Conservation (phyloP, 169 alveolate species). For the Neospora caninum region DNA sequence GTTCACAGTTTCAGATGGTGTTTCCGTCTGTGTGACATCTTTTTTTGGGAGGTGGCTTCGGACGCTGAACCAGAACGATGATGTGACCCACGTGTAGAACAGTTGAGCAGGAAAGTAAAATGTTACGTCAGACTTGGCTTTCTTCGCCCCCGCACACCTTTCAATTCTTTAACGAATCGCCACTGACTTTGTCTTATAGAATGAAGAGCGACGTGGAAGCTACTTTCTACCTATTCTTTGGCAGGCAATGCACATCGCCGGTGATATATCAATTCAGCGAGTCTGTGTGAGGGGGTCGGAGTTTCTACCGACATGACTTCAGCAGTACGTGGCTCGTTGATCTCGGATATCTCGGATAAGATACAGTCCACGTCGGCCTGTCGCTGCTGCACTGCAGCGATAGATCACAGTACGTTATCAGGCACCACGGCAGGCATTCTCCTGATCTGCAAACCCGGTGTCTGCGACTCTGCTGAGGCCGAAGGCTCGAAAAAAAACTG, state of each 20-base stretch:
- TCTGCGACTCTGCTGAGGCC: background rate
- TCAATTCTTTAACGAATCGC: too few species aligned
- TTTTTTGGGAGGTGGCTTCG: too few species aligned
- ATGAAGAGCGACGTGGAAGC: background rate
- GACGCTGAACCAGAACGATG: background rate
- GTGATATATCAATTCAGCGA: background rate
- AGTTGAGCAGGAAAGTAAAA: background rate
- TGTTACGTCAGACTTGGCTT: background rate
- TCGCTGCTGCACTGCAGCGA: constrained; percentile 3
- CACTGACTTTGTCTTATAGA: background rate
- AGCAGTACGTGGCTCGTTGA: constrained; percentile 11
- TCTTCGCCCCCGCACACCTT: background rate
- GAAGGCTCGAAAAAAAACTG: too few species aligned
- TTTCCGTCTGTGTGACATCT: too few species aligned
- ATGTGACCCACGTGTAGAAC: background rate
- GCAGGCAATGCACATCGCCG: background rate
- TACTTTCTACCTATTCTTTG: constrained; percentile 8
- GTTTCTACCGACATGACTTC: constrained; percentile 16
- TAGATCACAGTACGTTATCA: background rate
- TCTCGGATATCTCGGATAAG: background rate
- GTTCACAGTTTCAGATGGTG: too few species aligned
- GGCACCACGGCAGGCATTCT: background rate
- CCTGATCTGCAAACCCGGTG: background rate
- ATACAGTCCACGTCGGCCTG: background rate
- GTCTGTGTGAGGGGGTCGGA: background rate